Evolutionary conservation across 1,284 basidiomycete species (phyloP), one percentile per base, ranked within the genome.

Genomic region (Trichosporon asahii): DNA sequence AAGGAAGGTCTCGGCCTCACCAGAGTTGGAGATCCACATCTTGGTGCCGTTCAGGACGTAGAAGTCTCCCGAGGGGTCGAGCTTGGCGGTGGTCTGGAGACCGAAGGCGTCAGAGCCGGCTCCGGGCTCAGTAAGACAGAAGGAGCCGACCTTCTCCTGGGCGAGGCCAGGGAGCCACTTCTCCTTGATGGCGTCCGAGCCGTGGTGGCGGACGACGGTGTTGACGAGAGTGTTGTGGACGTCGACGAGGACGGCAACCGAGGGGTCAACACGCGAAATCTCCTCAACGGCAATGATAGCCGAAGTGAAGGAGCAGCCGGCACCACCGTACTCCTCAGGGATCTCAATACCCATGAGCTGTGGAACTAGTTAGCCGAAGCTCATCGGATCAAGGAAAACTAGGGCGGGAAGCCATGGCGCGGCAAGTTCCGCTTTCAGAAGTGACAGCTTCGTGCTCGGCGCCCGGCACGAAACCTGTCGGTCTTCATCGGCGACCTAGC

Each of bases 21-120:
- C 90, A 7, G 94, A 95, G 86, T 99, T 99, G 64, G 97, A 98
- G 78, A 99, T 99, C 96, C 96, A 99, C 95, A 98, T 96, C 87
- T 99, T 99, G 75, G 92, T 93, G 46, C 73, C 75, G 71, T 76
- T 76, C 60, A 74, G 69, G 65, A 76, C 73, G 72, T 76, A 74
- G 44, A 73, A 75, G 70, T 79, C 74, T 64, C 73, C 70, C 49
- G 77, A 76, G 57, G 73, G 72, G 72, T 94, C 91, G 82, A 92
- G 93, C 83, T 88, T 91, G 40, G 95, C 94, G 14, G 91, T 91
- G 2, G 97, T 96, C 83, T 97, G 94, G 67, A 99, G 87, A 0
- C 95, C 95, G 80, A 99, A 99, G 0, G 96, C 96, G 80, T 99
- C 96, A 11, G 95, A 97, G 5, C 96, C 97, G 14, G 94, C 95